Evolutionary conservation across 192 early-diverging fungal species (phyloP), one percentile per base, ranked within the genome.

Genomic region (Cladochytrium replicatum): DNA sequence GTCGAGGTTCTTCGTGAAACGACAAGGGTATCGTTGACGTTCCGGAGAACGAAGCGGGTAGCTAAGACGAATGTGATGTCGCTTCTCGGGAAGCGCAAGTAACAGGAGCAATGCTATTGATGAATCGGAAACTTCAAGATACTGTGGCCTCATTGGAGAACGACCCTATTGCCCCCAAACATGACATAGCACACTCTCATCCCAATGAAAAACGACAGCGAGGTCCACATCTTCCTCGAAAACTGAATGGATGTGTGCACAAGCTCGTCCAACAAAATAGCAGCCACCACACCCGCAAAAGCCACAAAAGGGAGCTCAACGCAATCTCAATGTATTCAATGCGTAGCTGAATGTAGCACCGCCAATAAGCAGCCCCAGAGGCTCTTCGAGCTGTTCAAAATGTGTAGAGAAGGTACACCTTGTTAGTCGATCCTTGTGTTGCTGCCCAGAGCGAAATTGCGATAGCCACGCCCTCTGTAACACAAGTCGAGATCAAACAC

Each of bases 201-300:
- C 6, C 69, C 74, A 3, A 30, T 40, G 54, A 72, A 72, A 32
- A 76, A 58, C 26, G 61, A 55, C 4, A 59, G 27, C 0, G 67
- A 57, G 3, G 74, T 59, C 11, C 29, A 29, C 5, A 21, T 55
- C 43, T 68, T 68, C 37, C 74, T 69, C 25, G 66, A 50, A 43
- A 61, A 76, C 42, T 63, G 42, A 22, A 76, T 63, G 13, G 69
- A 63, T 6, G 62, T 69, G 1, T 69, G 74, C 29, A 60, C 61
- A 11, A 76, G 52, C 48, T 76, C 74, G 43, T 76, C 63, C 2
- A 76, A 55, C 2, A 67, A 73, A 44, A 76, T 76, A 56, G 69
- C 72, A n/a, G 56, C 53, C 74, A 76, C 72, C 29, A 76, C 65
- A n/a, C 74, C 74, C 19, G 59, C 66, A 6, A 76, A 66, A 6